Conservation (phyloP, 2,329 filamentous ascomycete species). For the Aspergillus sp. region DNA sequence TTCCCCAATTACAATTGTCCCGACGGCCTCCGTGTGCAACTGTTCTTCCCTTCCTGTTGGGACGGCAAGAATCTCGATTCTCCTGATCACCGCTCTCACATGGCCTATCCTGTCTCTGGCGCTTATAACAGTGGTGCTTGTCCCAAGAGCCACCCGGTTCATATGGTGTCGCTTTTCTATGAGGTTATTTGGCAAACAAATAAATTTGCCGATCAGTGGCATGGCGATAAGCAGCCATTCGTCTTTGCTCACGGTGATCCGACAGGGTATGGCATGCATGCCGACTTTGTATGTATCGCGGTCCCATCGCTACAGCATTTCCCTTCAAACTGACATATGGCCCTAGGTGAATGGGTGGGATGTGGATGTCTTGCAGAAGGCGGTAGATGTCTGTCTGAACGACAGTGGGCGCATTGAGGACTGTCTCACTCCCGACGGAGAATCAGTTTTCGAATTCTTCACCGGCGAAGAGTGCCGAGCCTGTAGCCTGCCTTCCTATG, state of each 20-base stretch:
- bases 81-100: constrained; percentile 28
- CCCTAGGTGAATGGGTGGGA: background rate
- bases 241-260: constrained; percentile 6
- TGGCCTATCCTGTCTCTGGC: constrained; percentile 23
- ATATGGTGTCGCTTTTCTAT: constrained; percentile 59
- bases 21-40: constrained; percentile 36
- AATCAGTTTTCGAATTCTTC: background rate
- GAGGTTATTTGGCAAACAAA: constrained; percentile 57
- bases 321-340: background rate
- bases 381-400: background rate
- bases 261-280: constrained; percentile 9
- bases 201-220: constrained; percentile 51
- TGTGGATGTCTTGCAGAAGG: background rate
- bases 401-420: background rate
- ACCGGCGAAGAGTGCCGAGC: background rate
- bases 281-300: background rate
- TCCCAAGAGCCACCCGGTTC: constrained; percentile 42
- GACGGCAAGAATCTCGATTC: constrained; percentile 30
- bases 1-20: constrained; percentile 19
- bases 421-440: background rate
- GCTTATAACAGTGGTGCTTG: constrained; percentile 23
- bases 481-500: background rate
- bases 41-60: constrained; percentile 35
- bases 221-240: constrained; percentile 19
- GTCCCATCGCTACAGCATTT: background rate